Conservation (phyloP, 768 basidiomycete species). For the Dacryopinax spathularia region DNA sequence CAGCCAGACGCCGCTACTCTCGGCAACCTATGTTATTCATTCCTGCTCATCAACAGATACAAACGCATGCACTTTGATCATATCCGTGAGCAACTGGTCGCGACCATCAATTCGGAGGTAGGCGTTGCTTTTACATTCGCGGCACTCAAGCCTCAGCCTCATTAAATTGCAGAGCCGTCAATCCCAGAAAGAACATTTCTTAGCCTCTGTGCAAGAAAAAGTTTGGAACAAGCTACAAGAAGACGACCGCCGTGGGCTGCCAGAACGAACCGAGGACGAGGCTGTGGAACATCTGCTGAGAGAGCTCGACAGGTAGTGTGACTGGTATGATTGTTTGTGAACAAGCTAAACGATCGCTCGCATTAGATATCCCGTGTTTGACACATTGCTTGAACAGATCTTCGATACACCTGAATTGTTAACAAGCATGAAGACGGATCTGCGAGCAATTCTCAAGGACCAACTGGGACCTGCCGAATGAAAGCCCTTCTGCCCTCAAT, state of each 20-base stretch:
- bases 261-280: background rate
- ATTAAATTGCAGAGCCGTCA: background rate
- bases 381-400: background rate
- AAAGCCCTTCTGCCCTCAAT: no score
- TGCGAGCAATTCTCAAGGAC: background rate
- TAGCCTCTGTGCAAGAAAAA: background rate
- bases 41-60: background rate
- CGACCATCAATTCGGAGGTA: background rate
- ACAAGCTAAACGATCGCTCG: background rate
- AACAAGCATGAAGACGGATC: background rate
- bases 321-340: background rate
- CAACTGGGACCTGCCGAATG: no score
- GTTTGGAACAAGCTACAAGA: background rate
- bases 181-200: background rate
- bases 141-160: background rate
- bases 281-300: background rate
- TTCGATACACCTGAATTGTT: background rate
- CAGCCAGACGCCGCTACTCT: no score
- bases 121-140: background rate
- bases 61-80: background rate
- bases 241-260: background rate
- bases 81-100: background rate
- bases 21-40: background rate
- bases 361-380: background rate
- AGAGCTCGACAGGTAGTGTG: background rate